A percentile compares a stretch with the other conserved stretches of the same genome.
Evolutionary conservation across 495 filamentous ascomycete genomes (phyloP).

Genomic region (Penicillium lividum): DNA sequence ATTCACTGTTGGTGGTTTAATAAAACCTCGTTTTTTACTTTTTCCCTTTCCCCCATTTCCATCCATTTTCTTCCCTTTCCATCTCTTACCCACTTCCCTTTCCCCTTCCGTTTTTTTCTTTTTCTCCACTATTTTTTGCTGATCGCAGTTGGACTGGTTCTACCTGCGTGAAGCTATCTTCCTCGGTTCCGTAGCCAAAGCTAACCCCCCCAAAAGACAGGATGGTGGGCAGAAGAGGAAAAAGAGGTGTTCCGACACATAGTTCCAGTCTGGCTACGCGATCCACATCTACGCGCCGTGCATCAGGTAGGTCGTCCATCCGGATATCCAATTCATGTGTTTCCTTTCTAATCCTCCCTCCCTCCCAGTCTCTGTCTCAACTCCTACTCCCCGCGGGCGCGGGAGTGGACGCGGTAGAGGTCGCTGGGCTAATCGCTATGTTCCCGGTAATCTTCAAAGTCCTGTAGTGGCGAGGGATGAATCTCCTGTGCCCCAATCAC

Average conservation of each 20-base stretch:
- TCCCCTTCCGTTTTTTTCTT: not conserved
- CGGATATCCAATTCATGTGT: not conserved
- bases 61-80: not conserved
- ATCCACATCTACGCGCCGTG: constrained; percentile 19
- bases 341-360: not conserved
- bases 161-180: not conserved
- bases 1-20: too few relatives aligned
- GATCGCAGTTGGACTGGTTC: not conserved
- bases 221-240: constrained; percentile 38
- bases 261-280: constrained; percentile 26
- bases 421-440: constrained; percentile 22
- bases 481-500: constrained; percentile 9
- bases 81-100: not conserved
- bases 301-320: constrained; percentile 16
- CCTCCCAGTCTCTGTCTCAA: constrained; percentile 3
- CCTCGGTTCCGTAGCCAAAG: constrained; percentile 7
- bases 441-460: constrained; percentile 12
- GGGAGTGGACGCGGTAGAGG: constrained; percentile 24
- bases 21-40: too few relatives aligned
- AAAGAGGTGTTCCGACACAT: constrained; percentile 17
- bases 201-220: constrained; percentile 16
- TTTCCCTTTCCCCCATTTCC: not conserved
- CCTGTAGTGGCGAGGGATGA: not conserved
- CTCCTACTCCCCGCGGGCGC: constrained; percentile 2
- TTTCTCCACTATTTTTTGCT: constrained; percentile 1